Percentiles rank a stretch among this genome's conserved stretches.
Evolutionary conservation across 352 stramenopile genomes (phyloP).

Genomic region (Phytophthora foliorum): DNA sequence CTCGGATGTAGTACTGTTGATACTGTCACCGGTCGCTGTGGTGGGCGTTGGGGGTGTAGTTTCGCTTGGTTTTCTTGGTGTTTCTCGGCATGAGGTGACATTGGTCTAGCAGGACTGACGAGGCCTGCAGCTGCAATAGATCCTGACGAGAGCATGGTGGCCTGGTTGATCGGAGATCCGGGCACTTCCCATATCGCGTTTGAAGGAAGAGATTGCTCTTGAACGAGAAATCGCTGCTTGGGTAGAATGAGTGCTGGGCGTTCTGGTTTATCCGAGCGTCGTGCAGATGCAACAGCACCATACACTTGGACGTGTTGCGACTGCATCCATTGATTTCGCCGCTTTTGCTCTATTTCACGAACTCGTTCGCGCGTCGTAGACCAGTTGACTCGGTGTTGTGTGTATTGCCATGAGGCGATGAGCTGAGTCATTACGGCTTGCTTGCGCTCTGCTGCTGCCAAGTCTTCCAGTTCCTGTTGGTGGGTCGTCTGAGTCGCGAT

Average conservation of each 20-base stretch:
- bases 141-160: constrained; percentile 9
- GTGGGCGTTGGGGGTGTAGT: constrained; percentile 10
- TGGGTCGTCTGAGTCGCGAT: constrained; percentile 28
- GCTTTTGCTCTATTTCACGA: constrained; percentile 22
- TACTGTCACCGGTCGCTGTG: constrained; percentile 24
- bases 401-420: constrained; percentile 42
- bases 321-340: constrained; percentile 52
- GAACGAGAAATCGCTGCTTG: constrained; percentile 35
- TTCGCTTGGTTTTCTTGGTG: not conserved
- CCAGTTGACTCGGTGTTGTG: constrained; percentile 19
- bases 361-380: constrained; percentile 11
- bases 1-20: constrained; percentile 7
- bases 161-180: constrained; percentile 6
- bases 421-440: constrained; percentile 29
- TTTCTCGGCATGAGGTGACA: not conserved
- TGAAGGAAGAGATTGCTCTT: constrained; percentile 31
- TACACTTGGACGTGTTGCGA: constrained; percentile 44
- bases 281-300: constrained; percentile 10
- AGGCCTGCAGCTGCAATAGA: constrained; percentile 23
- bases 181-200: constrained; percentile 33
- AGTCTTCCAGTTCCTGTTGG: constrained; percentile 6
- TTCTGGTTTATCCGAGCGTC: constrained; percentile 19
- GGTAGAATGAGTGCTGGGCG: constrained; percentile 24
- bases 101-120: constrained; percentile 8
- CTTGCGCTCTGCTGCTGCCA: constrained; percentile 5